A percentile compares a stretch with the other conserved stretches of the same genome.
These are phyloP conservation scores for Sambucus nigra DNA, from an alignment of 129 eudicot species.

Conservation along the genomic window DNA sequence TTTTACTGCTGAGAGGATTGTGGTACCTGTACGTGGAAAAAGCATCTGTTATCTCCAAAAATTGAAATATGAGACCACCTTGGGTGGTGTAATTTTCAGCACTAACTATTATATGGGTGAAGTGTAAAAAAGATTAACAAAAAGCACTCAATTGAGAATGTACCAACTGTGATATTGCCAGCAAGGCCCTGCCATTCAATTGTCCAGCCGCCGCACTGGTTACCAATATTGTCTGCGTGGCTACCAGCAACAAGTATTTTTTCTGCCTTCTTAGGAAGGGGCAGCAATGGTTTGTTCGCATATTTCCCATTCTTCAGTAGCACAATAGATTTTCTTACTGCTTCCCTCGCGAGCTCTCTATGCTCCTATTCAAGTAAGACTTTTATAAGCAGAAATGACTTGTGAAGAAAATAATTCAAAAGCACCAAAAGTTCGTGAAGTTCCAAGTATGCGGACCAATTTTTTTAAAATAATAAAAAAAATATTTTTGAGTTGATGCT, in stretches of 20 bases:
- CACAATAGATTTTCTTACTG: conserved; percentile 78
- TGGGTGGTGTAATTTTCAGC: background rate
- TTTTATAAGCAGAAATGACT: background rate
- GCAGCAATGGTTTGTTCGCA: conserved; percentile 41
- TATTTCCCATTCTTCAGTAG: conserved; percentile 65
- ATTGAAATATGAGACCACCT: background rate
- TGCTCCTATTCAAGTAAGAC: conserved; percentile 35
- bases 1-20: conserved; percentile 57
- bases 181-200: conserved; percentile 75
- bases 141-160: background rate
- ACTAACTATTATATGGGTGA: background rate
- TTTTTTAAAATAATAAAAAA: too few relatives aligned
- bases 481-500: too few relatives aligned
- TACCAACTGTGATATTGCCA: conserved; percentile 68
- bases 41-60: background rate
- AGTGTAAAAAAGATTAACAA: background rate
- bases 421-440: too few relatives aligned
- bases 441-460: too few relatives aligned
- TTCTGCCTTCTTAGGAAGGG: conserved; percentile 55
- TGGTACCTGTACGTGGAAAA: conserved; percentile 43
- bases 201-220: conserved; percentile 95
- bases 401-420: too few relatives aligned
- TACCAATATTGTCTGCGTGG: conserved; percentile 67
- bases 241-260: conserved; percentile 76
- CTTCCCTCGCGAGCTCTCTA: conserved; percentile 75